phyloP scores from a whole-genome alignment of 192 early-diverging fungal genomes.

The Backusella mclennaniae region DNA sequence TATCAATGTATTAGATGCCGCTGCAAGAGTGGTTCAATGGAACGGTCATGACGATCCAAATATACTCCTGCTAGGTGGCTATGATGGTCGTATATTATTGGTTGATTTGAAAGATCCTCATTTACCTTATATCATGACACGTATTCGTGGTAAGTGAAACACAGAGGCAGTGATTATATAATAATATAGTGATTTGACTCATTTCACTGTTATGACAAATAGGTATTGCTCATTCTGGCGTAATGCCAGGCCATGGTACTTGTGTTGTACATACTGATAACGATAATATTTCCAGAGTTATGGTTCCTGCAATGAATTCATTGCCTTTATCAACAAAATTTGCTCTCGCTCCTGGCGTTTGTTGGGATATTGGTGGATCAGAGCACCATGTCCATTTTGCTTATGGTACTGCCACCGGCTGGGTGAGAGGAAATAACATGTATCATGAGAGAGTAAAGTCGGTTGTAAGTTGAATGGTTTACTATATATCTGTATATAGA shows the following conservation, averaged over 20 bases:
- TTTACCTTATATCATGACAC: neutral
- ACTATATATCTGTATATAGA: neutral
- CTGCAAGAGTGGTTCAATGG: neutral
- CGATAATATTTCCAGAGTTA: neutral
- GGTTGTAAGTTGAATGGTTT: constrained; percentile 1
- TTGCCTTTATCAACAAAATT: neutral
- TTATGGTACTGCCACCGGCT: constrained; percentile 7
- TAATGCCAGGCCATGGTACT: neutral
- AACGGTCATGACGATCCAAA: constrained; percentile 4
- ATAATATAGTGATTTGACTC: neutral
- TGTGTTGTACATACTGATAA: neutral
- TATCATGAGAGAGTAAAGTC: neutral
- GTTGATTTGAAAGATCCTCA: constrained; percentile 15
- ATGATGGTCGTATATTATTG: constrained; percentile 2
- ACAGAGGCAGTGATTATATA: too few species aligned
- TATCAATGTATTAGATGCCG: neutral
- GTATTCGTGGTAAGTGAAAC: constrained; percentile 6
- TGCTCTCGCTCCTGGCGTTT: neutral
- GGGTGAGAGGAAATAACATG: constrained; percentile 19
- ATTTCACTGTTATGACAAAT: neutral
- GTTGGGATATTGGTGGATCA: constrained; percentile 9
- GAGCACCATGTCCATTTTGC: constrained; percentile 5
- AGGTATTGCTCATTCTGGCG: constrained; percentile 2
- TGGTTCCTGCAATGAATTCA: neutral
- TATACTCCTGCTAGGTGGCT: neutral